Conservation (phyloP, 805 yeast species). For the Ogataea nonfermentans region DNA sequence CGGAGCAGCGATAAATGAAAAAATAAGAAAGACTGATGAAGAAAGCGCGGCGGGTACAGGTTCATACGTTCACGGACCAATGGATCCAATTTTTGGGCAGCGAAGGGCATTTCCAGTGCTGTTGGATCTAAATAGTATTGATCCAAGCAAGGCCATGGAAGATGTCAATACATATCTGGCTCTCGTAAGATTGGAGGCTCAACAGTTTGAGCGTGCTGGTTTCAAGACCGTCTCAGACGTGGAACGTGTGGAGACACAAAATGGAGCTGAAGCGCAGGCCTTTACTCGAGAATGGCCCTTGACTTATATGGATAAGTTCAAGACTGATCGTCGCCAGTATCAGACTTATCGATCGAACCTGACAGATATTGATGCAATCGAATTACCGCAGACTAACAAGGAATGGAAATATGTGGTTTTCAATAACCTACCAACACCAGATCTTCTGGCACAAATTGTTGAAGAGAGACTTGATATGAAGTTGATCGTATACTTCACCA, state of each 20-base stretch:
- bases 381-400: constrained; percentile 37
- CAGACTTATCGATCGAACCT: constrained; percentile 18
- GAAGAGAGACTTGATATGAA: constrained; percentile 37
- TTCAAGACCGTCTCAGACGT: constrained; percentile 3
- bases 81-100: constrained; percentile 39
- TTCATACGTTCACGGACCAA: constrained; percentile 29
- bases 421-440: constrained; percentile 33
- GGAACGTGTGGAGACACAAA: constrained; percentile 3
- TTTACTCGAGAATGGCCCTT: constrained; percentile 3
- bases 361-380: constrained; percentile 30
- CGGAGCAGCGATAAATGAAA: constrained; percentile 11
- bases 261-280: not conserved
- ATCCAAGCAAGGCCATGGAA: constrained; percentile 18
- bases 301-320: constrained; percentile 20
- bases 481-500: constrained; percentile 40
- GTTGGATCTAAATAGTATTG: constrained; percentile 20
- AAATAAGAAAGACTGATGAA: constrained; percentile 10
- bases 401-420: constrained; percentile 43
- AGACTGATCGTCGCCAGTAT: constrained; percentile 17
- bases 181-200: constrained; percentile 34
- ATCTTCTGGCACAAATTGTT: constrained; percentile 32
- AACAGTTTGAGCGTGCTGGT: constrained; percentile 15
- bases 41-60: constrained; percentile 1
- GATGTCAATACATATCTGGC: constrained; percentile 35
- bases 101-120: constrained; percentile 35